phyloP scores from a whole-genome alignment of 345 rosid species.

The Syzygium jambos region DNA sequence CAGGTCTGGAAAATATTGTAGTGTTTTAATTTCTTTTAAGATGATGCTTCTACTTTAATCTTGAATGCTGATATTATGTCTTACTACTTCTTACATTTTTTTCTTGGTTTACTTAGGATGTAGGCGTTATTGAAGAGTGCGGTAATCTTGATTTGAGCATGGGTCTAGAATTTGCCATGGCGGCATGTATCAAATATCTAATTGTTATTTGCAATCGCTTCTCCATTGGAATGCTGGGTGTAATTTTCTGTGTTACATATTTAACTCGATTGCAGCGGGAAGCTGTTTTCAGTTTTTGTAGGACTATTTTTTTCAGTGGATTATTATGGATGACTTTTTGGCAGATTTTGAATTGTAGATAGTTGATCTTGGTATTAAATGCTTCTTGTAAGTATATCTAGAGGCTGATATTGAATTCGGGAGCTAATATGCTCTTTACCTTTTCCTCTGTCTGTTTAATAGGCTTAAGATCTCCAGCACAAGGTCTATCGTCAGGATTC shows the following conservation, averaged over 20 bases:
- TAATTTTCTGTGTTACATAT: neutral
- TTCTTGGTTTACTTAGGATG: neutral
- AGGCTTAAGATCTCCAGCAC: neutral
- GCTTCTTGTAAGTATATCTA: neutral
- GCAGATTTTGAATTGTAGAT: neutral
- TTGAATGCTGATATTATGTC: neutral
- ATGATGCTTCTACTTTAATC: neutral
- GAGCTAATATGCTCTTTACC: neutral
- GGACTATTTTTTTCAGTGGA: neutral
- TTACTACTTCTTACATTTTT: neutral
- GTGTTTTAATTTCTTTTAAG: neutral
- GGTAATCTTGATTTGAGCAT: neutral
- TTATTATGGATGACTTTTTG: neutral
- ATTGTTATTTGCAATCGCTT: neutral
- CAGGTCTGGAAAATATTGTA: neutral
- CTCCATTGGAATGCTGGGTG: neutral
- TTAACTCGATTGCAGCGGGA: neutral
- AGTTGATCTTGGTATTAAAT: neutral
- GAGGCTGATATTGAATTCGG: neutral
- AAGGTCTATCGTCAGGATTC: neutral
- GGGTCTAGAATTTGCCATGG: neutral
- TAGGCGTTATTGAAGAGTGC: neutral
- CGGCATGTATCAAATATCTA: neutral
- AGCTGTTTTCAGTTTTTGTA: neutral
- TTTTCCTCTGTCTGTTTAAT: neutral